These are phyloP conservation scores for Coniella vitis DNA, from an alignment of 2,329 filamentous ascomycete genomes.

Conservation along the genomic window DNA sequence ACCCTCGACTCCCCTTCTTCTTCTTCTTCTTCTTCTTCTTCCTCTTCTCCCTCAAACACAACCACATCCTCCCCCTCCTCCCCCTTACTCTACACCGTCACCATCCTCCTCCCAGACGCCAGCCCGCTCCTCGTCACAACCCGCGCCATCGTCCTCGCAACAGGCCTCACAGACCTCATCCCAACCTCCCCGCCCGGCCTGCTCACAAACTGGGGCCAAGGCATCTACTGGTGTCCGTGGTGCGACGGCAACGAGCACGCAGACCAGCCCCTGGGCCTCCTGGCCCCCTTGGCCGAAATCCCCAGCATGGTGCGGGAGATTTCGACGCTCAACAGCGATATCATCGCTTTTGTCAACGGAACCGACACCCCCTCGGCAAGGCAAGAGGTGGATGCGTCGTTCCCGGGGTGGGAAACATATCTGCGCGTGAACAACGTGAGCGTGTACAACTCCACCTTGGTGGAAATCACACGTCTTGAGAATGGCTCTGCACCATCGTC, in stretches of 20 bases:
- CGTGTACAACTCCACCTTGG: conserved; percentile 51
- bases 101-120: conserved; percentile 24
- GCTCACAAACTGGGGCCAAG: conserved; percentile 48
- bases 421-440: conserved; percentile 42
- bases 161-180: conserved; percentile 48
- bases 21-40: too few relatives aligned
- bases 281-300: conserved; percentile 38
- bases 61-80: too few relatives aligned
- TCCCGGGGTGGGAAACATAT: conserved; percentile 42
- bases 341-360: conserved; percentile 54
- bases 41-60: too few relatives aligned
- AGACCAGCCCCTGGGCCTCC: conserved; percentile 49
- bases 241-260: conserved; percentile 57
- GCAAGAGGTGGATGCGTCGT: conserved; percentile 29
- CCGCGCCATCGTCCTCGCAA: conserved; percentile 50
- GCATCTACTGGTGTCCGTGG: conserved; percentile 59
- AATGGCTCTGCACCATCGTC: too few relatives aligned
- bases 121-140: conserved; percentile 32
- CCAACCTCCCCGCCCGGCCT: conserved; percentile 50
- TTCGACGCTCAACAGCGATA: conserved; percentile 46
- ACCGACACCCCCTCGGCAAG: conserved; percentile 42
- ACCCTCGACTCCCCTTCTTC: too few relatives aligned
- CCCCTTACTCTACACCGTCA: conserved; percentile 44
- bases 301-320: conserved; percentile 43
- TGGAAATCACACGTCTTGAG: conserved; percentile 38